Percentiles rank a stretch among this genome's conserved stretches.
These are phyloP conservation scores for Diospyros kaki DNA, from an alignment of 148 eudicot species.

Conservation along the genomic window DNA sequence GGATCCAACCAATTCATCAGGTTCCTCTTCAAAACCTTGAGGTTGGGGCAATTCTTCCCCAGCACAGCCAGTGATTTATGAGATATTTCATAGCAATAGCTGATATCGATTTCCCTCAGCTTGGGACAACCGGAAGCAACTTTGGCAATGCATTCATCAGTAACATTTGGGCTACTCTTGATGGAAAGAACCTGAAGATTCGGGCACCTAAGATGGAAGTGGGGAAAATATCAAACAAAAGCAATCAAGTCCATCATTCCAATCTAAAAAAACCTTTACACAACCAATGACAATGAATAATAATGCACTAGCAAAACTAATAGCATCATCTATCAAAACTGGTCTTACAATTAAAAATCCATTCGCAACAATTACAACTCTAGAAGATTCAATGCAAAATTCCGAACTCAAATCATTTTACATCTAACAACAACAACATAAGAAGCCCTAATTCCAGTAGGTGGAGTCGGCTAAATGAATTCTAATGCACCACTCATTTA, in stretches of 20 bases:
- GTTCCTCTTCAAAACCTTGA: constrained; percentile 59
- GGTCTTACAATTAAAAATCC: background rate
- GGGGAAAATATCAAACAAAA: background rate
- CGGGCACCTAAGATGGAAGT: constrained; percentile 52
- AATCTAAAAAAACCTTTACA: background rate
- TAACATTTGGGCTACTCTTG: constrained; percentile 71
- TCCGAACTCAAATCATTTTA: background rate
- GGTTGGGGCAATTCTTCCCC: constrained; percentile 54
- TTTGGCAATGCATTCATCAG: constrained; percentile 44
- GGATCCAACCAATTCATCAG: constrained; percentile 80
- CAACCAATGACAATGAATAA: background rate
- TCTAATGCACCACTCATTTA: too few species aligned
- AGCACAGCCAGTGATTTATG: constrained; percentile 53
- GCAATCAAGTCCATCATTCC: background rate
- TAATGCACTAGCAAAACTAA: background rate
- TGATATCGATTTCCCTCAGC: constrained; percentile 68
- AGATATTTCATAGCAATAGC: constrained; percentile 89
- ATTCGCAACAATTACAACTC: background rate
- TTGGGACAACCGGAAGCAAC: constrained; percentile 60
- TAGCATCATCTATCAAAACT: background rate
- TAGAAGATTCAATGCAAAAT: background rate
- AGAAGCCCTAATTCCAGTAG: too few species aligned
- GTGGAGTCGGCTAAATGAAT: too few species aligned
- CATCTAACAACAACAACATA: too few species aligned
- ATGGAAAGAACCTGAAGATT: constrained; percentile 73